Evolutionary conservation across 345 rosid genomes (phyloP), one percentile per base, ranked within the genome.

Genomic region (Fremontodendron californicum): DNA sequence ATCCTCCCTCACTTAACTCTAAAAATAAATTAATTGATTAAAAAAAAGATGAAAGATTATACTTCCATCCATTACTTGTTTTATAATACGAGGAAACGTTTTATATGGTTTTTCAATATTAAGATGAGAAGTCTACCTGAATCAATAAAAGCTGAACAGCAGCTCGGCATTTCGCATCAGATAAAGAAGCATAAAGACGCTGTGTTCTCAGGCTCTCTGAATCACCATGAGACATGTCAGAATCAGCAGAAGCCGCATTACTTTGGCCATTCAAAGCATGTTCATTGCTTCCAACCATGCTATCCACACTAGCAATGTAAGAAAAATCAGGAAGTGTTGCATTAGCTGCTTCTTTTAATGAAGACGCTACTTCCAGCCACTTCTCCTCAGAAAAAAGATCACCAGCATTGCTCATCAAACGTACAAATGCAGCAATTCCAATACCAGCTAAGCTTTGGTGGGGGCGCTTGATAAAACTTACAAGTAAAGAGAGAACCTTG

Each of bases 401-500:
- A 51, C 98, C 98, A 31, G 94, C 95, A 84, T 92, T 94, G 82
- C 93, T 93, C 97, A 96, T 93, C 86, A 96, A 85, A 65, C 99
- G 96, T 52, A 93, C 98, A 90, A 92, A 92, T 23, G 99, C 98
- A 52, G 98, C 96, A 54, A 93, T 93, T 71, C 99, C 99, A 79
- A 96, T 96, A 67, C 99, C 98, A 63, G 99, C 99, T 76, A 96
- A 94, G 82, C 98, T 96, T 78, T 96, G 99, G 86, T 96, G 99
- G 82, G 98, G 99, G 60, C 99, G 97, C 79, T 85, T 89, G 69
- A 93, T 93, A 80, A 96, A 96, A 85, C 96, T 96, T 49, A 92
- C 92, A 51, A 96, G 90, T 86, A 96, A 96, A 75, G 75, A 80
- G 78, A 96, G 83, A 81, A 93, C 96, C 84, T 92, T 96, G 67